These are phyloP conservation scores for Begonia fuchsioides DNA, from an alignment of 306 rosid genomes.

Conservation along the genomic window DNA sequence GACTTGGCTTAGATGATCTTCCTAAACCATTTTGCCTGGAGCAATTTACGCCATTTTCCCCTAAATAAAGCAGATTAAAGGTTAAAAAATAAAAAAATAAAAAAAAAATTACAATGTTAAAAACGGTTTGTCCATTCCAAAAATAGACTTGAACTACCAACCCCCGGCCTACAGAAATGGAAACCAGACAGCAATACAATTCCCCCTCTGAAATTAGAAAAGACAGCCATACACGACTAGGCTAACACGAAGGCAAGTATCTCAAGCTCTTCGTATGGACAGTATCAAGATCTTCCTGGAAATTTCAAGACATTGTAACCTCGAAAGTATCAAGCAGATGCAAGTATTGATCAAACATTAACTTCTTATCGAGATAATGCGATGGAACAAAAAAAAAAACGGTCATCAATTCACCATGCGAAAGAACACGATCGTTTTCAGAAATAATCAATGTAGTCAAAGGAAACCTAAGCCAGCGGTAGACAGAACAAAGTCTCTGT, in stretches of 20 bases:
- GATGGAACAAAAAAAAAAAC: not conserved
- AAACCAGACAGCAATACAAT: not conserved
- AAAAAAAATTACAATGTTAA: not conserved
- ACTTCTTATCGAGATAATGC: too few relatives aligned
- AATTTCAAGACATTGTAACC: too few relatives aligned
- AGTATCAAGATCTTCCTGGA: too few relatives aligned
- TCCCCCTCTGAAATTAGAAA: not conserved
- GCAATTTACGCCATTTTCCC: constrained; percentile 20
- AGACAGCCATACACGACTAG: not conserved
- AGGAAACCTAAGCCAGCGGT: not conserved
- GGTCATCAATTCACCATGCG: not conserved
- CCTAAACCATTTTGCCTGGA: constrained; percentile 8
- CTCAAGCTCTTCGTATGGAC: too few relatives aligned
- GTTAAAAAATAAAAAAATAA: too few relatives aligned
- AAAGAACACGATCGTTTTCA: not conserved
- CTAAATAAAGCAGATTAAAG: constrained; percentile 25
- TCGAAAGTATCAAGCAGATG: too few relatives aligned
- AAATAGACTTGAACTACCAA: too few relatives aligned
- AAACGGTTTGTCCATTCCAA: not conserved
- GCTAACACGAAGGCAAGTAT: too few relatives aligned
- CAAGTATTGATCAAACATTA: too few relatives aligned
- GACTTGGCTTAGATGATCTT: constrained; percentile 7
- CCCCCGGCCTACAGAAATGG: too few relatives aligned
- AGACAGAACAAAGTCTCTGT: not conserved
- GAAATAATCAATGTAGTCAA: too few relatives aligned